Conservation (phyloP, 768 basidiomycete genomes). For the Gymnopilus junonius region DNA sequence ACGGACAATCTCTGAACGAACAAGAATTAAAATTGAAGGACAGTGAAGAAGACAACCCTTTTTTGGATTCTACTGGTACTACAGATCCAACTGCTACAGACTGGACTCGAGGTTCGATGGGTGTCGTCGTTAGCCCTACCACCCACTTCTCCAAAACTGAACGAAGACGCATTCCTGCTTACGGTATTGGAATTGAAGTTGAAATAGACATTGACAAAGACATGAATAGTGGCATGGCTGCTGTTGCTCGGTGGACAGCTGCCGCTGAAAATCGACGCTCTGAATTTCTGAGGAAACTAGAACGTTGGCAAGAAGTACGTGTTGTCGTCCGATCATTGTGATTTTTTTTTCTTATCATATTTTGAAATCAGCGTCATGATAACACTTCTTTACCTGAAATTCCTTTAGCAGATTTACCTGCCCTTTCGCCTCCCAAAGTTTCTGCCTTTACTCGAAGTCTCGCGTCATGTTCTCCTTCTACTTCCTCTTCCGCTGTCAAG, state of each 20-base stretch:
- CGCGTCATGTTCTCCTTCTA: conserved; percentile 77
- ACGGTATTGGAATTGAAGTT: conserved; percentile 87
- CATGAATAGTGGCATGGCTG: conserved; percentile 84
- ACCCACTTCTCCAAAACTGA: conserved; percentile 72
- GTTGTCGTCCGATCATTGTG: not conserved
- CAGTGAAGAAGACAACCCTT: conserved; percentile 75
- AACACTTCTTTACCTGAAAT: conserved; percentile 54
- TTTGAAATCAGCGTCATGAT: conserved; percentile 52
- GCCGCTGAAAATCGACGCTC: conserved; percentile 63
- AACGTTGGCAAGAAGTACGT: conserved; percentile 66
- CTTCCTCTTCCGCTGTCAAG: conserved; percentile 44
- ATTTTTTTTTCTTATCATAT: conserved; percentile 2
- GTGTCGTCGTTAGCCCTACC: conserved; percentile 71
- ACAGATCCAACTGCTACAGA: conserved; percentile 48
- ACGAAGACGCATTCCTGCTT: conserved; percentile 74
- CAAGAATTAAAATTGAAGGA: not conserved
- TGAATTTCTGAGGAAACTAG: conserved; percentile 61
- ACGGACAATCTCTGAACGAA: conserved; percentile 44
- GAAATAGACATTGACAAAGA: conserved; percentile 85
- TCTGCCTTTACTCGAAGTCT: conserved; percentile 73
- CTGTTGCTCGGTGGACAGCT: conserved; percentile 87
- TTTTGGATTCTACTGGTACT: conserved; percentile 41
- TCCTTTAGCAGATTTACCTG: conserved; percentile 70
- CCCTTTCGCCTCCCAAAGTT: conserved; percentile 57
- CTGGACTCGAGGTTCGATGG: conserved; percentile 84